phyloP scores from a whole-genome alignment of 2,329 filamentous ascomycete species.

The Clonostachys solani region DNA sequence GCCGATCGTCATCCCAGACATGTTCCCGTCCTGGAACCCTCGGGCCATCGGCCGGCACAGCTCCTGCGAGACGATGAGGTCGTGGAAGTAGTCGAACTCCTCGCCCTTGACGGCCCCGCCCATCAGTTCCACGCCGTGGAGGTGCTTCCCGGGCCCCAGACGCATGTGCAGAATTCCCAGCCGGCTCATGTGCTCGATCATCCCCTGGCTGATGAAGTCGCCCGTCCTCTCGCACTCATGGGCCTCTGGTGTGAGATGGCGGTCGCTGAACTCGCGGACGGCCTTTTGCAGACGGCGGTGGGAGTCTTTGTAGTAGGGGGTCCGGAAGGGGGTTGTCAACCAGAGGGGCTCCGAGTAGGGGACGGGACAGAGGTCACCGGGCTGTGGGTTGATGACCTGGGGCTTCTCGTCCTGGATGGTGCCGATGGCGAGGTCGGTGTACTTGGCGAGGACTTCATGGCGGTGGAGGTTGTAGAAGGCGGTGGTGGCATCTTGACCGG shows the following conservation, averaged over 20 bases:
- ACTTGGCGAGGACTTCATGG: conserved; percentile 83
- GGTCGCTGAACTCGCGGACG: conserved; percentile 69
- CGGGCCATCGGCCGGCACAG: conserved; percentile 64
- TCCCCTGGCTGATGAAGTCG: conserved; percentile 62
- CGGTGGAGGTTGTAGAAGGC: conserved; percentile 91
- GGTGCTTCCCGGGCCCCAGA: conserved; percentile 76
- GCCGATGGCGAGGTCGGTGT: conserved; percentile 70
- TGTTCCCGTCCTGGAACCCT: conserved; percentile 83
- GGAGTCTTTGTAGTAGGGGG: conserved; percentile 75
- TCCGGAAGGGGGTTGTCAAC: conserved; percentile 73
- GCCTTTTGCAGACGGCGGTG: conserved; percentile 66
- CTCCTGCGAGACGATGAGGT: conserved; percentile 73
- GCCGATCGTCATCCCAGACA: conserved; percentile 82
- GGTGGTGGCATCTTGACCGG: conserved; percentile 74
- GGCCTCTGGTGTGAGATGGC: conserved; percentile 68
- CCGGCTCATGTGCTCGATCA: conserved; percentile 76
- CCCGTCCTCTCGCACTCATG: conserved; percentile 72
- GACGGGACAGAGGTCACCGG: conserved; percentile 70
- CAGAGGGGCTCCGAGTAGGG: conserved; percentile 85
- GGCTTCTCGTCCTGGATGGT: conserved; percentile 71
- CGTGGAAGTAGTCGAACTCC: conserved; percentile 86
- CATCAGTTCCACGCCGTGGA: conserved; percentile 66
- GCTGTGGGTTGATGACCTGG: conserved; percentile 63
- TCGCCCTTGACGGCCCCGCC: conserved; percentile 69
- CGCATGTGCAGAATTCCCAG: conserved; percentile 76